A percentile compares a stretch with the other conserved stretches of the same genome.
Conservation (phyloP, 495 filamentous ascomycete genomes). For the Penicillium silybi region DNA sequence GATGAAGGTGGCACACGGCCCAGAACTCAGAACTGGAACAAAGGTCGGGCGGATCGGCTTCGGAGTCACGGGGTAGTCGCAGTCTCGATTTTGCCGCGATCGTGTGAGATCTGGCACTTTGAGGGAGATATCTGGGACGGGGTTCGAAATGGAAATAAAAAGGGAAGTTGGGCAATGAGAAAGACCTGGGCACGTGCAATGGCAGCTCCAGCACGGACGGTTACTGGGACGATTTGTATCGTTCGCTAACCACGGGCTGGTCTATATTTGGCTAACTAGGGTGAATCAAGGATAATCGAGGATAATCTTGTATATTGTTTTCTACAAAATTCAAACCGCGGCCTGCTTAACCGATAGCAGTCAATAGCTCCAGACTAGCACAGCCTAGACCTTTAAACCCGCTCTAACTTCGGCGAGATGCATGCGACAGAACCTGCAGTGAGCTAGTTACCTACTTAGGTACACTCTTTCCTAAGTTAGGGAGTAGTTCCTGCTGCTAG, state of each 20-base stretch:
- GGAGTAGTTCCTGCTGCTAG: background rate
- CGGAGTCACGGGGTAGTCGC: conserved; percentile 26
- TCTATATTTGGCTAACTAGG: background rate
- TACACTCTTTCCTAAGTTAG: background rate
- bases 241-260: background rate
- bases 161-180: background rate
- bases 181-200: conserved; percentile 5
- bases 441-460: background rate
- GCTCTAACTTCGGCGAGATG: background rate
- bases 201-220: background rate
- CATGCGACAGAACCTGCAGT: background rate
- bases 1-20: conserved; percentile 30
- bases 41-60: conserved; percentile 21
- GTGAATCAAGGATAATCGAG: too few species aligned
- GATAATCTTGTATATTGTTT: too few species aligned
- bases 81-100: conserved; percentile 2
- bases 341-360: background rate
- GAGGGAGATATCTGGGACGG: background rate
- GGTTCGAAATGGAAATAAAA: background rate
- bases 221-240: background rate
- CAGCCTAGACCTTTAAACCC: background rate
- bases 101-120: too few species aligned
- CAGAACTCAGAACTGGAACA: conserved; percentile 20
- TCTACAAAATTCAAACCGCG: too few species aligned
- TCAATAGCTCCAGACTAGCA: background rate